Percentiles rank a stretch among this genome's conserved stretches.
phyloP scores from a whole-genome alignment of 768 basidiomycete species.

The Lactarius evosmus region DNA sequence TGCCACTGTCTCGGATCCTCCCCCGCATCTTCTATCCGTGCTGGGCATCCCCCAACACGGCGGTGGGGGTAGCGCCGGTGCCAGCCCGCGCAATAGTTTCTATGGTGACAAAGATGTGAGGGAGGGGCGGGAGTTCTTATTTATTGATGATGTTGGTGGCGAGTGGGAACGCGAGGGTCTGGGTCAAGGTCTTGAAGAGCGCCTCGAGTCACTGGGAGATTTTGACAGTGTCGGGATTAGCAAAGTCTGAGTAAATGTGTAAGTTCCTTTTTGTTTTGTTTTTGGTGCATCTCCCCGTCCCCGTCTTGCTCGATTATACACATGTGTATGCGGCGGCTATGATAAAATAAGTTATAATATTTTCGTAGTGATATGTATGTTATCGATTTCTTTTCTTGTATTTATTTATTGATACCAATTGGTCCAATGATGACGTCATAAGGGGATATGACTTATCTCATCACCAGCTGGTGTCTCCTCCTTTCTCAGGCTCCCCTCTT shows the following conservation, averaged over 20 bases:
- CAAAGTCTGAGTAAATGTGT: slow-evolving; percentile 21
- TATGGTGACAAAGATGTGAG: slow-evolving; percentile 26
- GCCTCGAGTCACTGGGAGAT: slow-evolving; percentile 54
- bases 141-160: slow-evolving; percentile 67
- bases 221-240: slow-evolving; percentile 18
- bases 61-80: slow-evolving; percentile 33
- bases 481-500: not conserved
- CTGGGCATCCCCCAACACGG: slow-evolving; percentile 40
- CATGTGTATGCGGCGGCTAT: slow-evolving; percentile 2
- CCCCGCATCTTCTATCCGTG: slow-evolving; percentile 71
- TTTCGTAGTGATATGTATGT: slow-evolving; percentile 19
- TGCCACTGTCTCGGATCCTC: slow-evolving; percentile 52
- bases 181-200: slow-evolving; percentile 78
- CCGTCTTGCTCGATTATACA: slow-evolving; percentile 1
- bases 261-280: not conserved
- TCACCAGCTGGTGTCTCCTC: not conserved
- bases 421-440: slow-evolving; percentile 17
- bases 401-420: slow-evolving; percentile 20
- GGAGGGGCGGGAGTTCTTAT: slow-evolving; percentile 25
- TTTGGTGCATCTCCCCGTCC: not conserved
- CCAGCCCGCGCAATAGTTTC: slow-evolving; percentile 28
- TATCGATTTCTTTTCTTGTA: slow-evolving; percentile 1
- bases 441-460: not conserved
- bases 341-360: slow-evolving; percentile 15
- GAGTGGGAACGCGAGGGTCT: slow-evolving; percentile 89